A percentile compares a stretch with the other conserved stretches of the same genome.
Evolutionary conservation across 176 grass and related monocot species (phyloP).

Genomic region (Pontederia crassipes): DNA sequence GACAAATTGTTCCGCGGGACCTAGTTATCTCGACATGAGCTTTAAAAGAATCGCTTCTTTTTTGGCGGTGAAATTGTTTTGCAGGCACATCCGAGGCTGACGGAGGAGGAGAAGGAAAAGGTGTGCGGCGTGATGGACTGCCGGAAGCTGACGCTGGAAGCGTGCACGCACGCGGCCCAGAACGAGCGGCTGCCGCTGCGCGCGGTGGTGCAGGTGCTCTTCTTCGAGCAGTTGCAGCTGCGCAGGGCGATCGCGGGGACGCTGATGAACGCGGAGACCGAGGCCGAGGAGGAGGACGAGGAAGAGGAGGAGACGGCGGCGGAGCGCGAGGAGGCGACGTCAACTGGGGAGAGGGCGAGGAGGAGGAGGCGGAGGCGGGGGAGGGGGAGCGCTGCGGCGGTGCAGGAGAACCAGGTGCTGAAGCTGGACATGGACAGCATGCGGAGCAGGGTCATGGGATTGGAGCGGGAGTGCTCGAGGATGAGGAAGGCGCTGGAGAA

Average conservation of each 20-base stretch:
- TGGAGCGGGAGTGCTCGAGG: constrained; percentile 82
- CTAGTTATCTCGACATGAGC: background rate
- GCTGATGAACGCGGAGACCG: constrained; percentile 52
- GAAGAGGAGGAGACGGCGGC: constrained; percentile 24
- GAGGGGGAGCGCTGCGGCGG: constrained; percentile 13
- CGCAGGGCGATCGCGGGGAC: constrained; percentile 64
- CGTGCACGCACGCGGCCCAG: constrained; percentile 88
- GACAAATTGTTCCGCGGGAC: background rate
- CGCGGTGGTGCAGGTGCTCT: constrained; percentile 88
- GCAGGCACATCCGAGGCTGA: constrained; percentile 60
- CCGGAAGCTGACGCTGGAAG: constrained; percentile 87
- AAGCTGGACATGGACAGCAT: constrained; percentile 98
- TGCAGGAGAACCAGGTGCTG: constrained; percentile 78
- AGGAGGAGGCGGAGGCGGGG: background rate
- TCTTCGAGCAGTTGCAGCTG: constrained; percentile 99
- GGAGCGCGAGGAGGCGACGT: constrained; percentile 2
- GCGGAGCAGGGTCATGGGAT: constrained; percentile 78
- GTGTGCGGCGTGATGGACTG: constrained; percentile 74
- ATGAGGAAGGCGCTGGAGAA: constrained; percentile 84
- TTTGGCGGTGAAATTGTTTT: background rate
- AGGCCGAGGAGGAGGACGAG: constrained; percentile 18
- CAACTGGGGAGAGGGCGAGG: background rate
- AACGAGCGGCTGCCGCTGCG: constrained; percentile 82
- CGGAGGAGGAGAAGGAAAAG: constrained; percentile 84
- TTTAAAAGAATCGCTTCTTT: background rate